Percentiles rank a stretch among this genome's conserved stretches.
Evolutionary conservation across 208 protist species (phyloP).

Genomic region (Histomonas meleagridis): DNA sequence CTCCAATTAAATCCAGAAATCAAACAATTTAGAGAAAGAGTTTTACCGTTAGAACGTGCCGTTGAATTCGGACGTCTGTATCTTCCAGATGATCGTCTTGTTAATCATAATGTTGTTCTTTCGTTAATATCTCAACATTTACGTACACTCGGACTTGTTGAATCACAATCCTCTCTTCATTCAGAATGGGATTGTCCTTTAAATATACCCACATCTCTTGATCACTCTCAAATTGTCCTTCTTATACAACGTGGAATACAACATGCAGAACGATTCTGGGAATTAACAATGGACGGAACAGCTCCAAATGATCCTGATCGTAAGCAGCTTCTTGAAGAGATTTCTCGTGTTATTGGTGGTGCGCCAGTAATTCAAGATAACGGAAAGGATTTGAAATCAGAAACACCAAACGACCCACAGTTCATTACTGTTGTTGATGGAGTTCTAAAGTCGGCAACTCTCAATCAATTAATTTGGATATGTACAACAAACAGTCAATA

Average conservation of each 20-base stretch:
- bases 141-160: neutral
- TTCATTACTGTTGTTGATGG: too few species aligned
- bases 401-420: neutral
- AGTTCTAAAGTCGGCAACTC: neutral
- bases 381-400: neutral
- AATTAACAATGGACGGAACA: neutral
- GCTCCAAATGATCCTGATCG: neutral
- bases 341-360: neutral
- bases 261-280: neutral
- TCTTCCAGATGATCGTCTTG: constrained; percentile 6
- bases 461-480: constrained; percentile 27
- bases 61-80: neutral
- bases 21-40: neutral
- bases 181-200: neutral
- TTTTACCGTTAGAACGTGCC: constrained; percentile 6
- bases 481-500: neutral
- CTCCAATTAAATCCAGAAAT: neutral
- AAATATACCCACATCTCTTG: neutral
- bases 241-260: neutral
- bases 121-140: constrained; percentile 5
- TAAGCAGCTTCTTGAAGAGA: neutral
- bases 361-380: neutral
- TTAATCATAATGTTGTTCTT: neutral
- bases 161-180: neutral
- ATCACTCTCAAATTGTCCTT: neutral